phyloP scores from a whole-genome alignment of 2,329 filamentous ascomycete genomes.

The Cladophialophora immunda region DNA sequence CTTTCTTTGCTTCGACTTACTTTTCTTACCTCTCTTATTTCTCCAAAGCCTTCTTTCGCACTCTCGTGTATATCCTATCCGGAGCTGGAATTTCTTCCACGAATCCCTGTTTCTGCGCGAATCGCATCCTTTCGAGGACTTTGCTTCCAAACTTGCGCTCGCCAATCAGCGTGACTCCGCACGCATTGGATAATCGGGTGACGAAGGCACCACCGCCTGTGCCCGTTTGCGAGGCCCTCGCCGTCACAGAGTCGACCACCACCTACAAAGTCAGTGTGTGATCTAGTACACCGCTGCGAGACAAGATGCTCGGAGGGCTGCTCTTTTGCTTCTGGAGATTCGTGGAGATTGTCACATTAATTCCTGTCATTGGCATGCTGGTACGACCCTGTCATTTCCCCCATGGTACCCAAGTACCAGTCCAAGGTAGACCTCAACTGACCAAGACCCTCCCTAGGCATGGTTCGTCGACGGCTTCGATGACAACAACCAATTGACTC shows the following conservation, averaged over 20 bases:
- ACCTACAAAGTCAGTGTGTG: not conserved
- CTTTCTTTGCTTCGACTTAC: not conserved
- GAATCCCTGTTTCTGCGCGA: no score
- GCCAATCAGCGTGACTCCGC: not conserved
- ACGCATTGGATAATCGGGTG: not conserved
- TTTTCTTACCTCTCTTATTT: not conserved
- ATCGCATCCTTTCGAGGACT: not conserved
- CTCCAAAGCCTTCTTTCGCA: not conserved
- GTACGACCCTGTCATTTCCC: conserved; percentile 46
- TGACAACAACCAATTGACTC: conserved; percentile 65
- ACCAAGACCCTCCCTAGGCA: conserved; percentile 47
- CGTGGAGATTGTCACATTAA: conserved; percentile 68
- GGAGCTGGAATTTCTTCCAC: not conserved
- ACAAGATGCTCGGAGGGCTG: conserved; percentile 61
- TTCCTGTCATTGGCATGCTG: conserved; percentile 70
- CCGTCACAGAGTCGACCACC: not conserved
- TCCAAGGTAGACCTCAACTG: conserved; percentile 16
- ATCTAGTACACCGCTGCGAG: not conserved
- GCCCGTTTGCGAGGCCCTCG: not conserved
- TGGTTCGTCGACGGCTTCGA: conserved; percentile 70
- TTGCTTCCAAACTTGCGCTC: conserved; percentile 1
- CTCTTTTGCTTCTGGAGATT: conserved; percentile 70
- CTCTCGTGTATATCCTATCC: not conserved
- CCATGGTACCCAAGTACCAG: not conserved
- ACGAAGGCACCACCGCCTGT: not conserved